phyloP scores from a whole-genome alignment of 2,329 filamentous ascomycete genomes.

The Fusarium penzigii region DNA sequence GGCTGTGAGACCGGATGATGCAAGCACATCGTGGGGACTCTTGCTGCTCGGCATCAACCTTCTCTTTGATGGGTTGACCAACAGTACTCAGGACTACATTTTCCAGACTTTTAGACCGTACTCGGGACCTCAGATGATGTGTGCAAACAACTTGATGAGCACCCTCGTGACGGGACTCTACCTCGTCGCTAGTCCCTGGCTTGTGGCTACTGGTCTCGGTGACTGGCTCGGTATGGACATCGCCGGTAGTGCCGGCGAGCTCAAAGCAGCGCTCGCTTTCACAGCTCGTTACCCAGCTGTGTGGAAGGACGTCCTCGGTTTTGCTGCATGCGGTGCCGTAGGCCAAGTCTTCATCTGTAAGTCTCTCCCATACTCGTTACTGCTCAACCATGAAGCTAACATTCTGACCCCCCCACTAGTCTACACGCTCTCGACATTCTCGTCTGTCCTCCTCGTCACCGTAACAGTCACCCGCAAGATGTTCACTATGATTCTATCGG shows the following conservation, averaged over 20 bases:
- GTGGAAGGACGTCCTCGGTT: conserved; percentile 85
- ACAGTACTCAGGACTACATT: conserved; percentile 95
- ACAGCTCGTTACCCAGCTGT: conserved; percentile 78
- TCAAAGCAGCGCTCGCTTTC: conserved; percentile 78
- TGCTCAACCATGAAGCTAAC: conserved; percentile 18
- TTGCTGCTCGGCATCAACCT: conserved; percentile 85
- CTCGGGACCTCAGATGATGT: conserved; percentile 98
- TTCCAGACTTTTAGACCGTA: conserved; percentile 80
- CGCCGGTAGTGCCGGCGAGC: conserved; percentile 69
- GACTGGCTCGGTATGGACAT: conserved; percentile 68
- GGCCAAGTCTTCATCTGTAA: conserved; percentile 94
- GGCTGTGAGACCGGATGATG: conserved; percentile 42
- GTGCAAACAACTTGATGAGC: conserved; percentile 88
- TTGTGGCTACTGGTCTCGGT: conserved; percentile 68
- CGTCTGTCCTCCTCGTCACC: conserved; percentile 87
- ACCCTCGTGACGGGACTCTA: conserved; percentile 76
- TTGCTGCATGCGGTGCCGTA: conserved; percentile 85
- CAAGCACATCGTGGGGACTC: conserved; percentile 75
- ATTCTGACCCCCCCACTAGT: conserved; percentile 45
- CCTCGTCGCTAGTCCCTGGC: conserved; percentile 74
- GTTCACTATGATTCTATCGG: conserved; percentile 97
- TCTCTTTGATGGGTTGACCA: conserved; percentile 93
- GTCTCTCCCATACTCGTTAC: conserved; percentile 28
- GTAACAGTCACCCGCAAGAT: conserved; percentile 98
- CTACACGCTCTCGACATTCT: conserved; percentile 91